phyloP scores from a whole-genome alignment of 2,329 filamentous ascomycete genomes.

The Curvularia verruculosa region DNA sequence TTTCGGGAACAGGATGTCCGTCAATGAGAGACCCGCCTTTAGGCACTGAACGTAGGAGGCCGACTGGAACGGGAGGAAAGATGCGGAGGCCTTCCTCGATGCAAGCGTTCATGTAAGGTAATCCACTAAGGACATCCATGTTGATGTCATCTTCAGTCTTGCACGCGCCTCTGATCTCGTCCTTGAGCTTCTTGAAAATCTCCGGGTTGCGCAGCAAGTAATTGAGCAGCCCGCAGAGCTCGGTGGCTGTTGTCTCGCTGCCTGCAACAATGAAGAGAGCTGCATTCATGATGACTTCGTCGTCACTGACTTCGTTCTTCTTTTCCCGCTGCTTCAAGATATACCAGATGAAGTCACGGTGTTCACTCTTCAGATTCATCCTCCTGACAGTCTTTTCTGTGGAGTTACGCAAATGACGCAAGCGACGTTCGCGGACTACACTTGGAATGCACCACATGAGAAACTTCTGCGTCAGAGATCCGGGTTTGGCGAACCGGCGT shows the following conservation, averaged over 20 bases:
- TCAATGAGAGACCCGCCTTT: constrained; percentile 47
- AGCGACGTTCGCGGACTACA: constrained; percentile 33
- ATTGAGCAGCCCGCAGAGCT: constrained; percentile 41
- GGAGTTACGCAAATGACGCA: constrained; percentile 37
- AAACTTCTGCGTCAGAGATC: constrained; percentile 31
- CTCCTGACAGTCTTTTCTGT: constrained; percentile 40
- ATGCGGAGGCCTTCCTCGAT: constrained; percentile 56
- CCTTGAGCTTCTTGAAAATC: constrained; percentile 29
- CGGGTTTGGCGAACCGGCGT: constrained; percentile 35
- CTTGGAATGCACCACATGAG: constrained; percentile 41
- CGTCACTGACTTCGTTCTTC: constrained; percentile 43
- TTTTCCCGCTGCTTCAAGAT: constrained; percentile 42
- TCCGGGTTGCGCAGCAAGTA: constrained; percentile 38
- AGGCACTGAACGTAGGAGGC: constrained; percentile 47
- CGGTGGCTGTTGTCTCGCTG: constrained; percentile 44
- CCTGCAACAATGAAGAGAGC: constrained; percentile 44
- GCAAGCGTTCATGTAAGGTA: constrained; percentile 54
- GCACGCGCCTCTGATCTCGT: constrained; percentile 37
- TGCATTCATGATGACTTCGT: constrained; percentile 43
- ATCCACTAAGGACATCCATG: constrained; percentile 34
- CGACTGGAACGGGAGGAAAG: constrained; percentile 54
- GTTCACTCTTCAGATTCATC: constrained; percentile 38
- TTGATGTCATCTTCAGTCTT: constrained; percentile 41
- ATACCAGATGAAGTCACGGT: constrained; percentile 47
- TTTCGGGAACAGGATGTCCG: constrained; percentile 47